Conservation (phyloP, 192 early-diverging fungal genomes). For the Linnemannia schmuckeri region DNA sequence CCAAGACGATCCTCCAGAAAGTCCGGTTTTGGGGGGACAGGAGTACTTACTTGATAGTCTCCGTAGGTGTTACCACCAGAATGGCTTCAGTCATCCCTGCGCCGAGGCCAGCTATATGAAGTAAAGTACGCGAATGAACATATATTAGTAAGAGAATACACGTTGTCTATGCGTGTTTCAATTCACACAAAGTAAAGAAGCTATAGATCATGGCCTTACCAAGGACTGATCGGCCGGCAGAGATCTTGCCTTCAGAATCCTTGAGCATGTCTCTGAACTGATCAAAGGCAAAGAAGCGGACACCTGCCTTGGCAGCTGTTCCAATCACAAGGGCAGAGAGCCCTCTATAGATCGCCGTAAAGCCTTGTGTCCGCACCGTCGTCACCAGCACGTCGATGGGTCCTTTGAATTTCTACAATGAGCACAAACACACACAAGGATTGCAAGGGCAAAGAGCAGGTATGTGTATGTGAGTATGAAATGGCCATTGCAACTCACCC, state of each 20-base stretch:
- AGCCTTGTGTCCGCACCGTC: conserved; percentile 81
- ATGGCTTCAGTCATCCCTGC: conserved; percentile 91
- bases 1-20: no score
- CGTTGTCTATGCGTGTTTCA: neutral
- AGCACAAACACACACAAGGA: neutral
- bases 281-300: conserved; percentile 95
- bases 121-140: neutral
- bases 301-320: conserved; percentile 91
- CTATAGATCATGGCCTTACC: conserved; percentile 28
- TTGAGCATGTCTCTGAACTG: conserved; percentile 79
- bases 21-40: neutral
- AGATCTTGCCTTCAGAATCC: conserved; percentile 76
- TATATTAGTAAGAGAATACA: neutral
- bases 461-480: neutral
- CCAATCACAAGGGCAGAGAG: conserved; percentile 92
- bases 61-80: conserved; percentile 90
- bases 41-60: conserved; percentile 86
- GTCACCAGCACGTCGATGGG: conserved; percentile 82
- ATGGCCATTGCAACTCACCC: neutral
- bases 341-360: conserved; percentile 85
- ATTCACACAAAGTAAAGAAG: conserved; percentile 28
- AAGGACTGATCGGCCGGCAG: conserved; percentile 71
- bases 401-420: conserved; percentile 72
- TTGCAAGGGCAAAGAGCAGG: neutral
- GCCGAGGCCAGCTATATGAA: conserved; percentile 75